phyloP scores from a whole-genome alignment of 1,139 yeast species.

The Saccharomyces pastorianus region DNA sequence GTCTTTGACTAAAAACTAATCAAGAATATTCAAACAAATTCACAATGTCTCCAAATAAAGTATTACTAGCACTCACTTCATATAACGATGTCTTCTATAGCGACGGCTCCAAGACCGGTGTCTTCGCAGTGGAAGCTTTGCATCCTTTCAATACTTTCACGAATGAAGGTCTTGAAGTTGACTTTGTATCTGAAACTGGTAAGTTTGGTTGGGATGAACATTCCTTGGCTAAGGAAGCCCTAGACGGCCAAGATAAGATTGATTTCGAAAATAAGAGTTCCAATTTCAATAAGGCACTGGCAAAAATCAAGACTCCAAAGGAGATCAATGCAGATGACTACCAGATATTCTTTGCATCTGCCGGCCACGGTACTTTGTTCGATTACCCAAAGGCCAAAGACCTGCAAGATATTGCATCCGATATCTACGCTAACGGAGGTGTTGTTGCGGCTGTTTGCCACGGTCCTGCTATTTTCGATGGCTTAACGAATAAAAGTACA shows the following conservation, averaged over 20 bases:
- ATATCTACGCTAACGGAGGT: conserved; percentile 44
- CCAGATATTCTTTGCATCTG: conserved; percentile 50
- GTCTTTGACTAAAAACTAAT: no score
- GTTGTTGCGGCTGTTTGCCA: conserved; percentile 60
- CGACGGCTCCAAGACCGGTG: conserved; percentile 51
- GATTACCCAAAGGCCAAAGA: conserved; percentile 48
- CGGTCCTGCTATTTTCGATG: conserved; percentile 51
- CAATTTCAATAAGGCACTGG: conserved; percentile 34
- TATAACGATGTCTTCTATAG: conserved; percentile 44
- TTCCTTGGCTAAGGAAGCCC: conserved; percentile 37
- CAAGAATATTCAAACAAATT: no score
- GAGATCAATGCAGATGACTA: conserved; percentile 41
- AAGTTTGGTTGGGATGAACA: conserved; percentile 47
- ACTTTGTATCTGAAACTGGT: conserved; percentile 53
- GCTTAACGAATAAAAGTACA: conserved; percentile 36
- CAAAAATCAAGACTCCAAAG: conserved; percentile 28
- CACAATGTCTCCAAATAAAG: conserved; percentile 28
- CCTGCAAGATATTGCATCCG: conserved; percentile 40
- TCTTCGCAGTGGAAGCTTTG: conserved; percentile 47
- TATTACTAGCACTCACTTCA: conserved; percentile 45
- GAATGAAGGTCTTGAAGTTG: conserved; percentile 44
- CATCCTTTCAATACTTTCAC: conserved; percentile 47
- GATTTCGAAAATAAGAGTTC: conserved; percentile 36
- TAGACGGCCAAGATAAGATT: conserved; percentile 40
- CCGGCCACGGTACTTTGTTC: conserved; percentile 55